Conservation (phyloP, 768 basidiomycete genomes). For the Suillus sp. region DNA sequence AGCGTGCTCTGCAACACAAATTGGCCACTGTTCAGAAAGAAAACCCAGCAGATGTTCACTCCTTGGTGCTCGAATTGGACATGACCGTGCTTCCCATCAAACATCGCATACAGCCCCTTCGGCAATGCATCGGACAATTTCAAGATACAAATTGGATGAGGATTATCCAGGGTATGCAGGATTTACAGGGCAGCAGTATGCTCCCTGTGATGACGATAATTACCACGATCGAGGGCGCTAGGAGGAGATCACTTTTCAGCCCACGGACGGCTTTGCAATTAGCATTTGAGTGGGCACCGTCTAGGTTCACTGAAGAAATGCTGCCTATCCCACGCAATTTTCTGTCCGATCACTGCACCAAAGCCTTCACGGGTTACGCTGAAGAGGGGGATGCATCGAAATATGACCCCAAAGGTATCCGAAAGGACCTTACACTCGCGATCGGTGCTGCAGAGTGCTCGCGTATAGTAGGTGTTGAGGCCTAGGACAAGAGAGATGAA, state of each 20-base stretch:
- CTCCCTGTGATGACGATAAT: constrained; percentile 1
- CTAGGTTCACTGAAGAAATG: neutral
- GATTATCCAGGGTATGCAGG: neutral
- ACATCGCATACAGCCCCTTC: constrained; percentile 3
- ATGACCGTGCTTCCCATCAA: constrained; percentile 1
- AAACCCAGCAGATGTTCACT: constrained; percentile 2
- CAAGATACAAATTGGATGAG: constrained; percentile 2
- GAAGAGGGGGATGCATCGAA: neutral
- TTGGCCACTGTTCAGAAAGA: neutral
- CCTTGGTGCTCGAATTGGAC: constrained; percentile 1
- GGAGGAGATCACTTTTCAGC: constrained; percentile 1
- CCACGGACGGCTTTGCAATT: constrained; percentile 4
- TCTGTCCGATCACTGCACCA: neutral
- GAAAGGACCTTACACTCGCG: neutral
- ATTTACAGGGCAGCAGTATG: neutral
- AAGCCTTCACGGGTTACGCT: neutral
- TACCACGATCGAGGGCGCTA: constrained; percentile 5
- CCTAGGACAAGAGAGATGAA: neutral
- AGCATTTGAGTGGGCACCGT: neutral
- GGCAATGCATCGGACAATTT: neutral
- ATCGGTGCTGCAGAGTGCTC: neutral
- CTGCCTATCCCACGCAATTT: neutral
- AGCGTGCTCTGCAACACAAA: neutral
- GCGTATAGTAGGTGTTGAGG: neutral
- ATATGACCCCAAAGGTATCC: neutral